Evolutionary conservation across 495 filamentous ascomycete species (phyloP).

Genomic region (Zalerion maritima): DNA sequence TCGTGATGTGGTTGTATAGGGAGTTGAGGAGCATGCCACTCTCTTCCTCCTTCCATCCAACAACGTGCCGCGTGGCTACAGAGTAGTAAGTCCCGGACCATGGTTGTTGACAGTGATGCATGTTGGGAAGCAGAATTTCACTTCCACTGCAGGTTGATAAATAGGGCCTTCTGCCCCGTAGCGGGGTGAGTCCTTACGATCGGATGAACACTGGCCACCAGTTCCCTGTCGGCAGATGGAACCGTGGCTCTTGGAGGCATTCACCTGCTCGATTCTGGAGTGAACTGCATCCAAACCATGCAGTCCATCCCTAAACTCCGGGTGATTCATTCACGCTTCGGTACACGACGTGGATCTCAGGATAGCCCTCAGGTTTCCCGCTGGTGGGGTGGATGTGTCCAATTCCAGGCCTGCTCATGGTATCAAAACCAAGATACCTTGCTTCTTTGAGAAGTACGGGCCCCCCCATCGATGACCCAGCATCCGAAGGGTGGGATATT

Average conservation of each 20-base stretch:
- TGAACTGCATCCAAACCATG: slow-evolving; percentile 68
- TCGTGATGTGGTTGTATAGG: slow-evolving; percentile 72
- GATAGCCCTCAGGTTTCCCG: slow-evolving; percentile 53
- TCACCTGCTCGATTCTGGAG: slow-evolving; percentile 58
- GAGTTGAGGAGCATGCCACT: slow-evolving; percentile 72
- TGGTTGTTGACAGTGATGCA: slow-evolving; percentile 6
- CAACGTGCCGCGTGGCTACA: slow-evolving; percentile 53
- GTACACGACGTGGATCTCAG: slow-evolving; percentile 69
- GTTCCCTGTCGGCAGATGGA: slow-evolving; percentile 56
- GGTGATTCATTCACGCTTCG: slow-evolving; percentile 52
- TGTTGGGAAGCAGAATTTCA: slow-evolving; percentile 2
- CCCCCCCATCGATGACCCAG: too few relatives aligned
- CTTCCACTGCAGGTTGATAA: slow-evolving; percentile 77
- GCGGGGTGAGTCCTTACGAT: slow-evolving; percentile 66
- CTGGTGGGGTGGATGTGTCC: slow-evolving; percentile 77
- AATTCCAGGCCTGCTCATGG: too few relatives aligned
- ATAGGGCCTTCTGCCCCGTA: slow-evolving; percentile 77
- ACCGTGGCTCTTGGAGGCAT: slow-evolving; percentile 36
- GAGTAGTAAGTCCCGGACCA: not conserved
- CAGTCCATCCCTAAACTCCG: slow-evolving; percentile 52
- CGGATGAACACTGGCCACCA: slow-evolving; percentile 56
- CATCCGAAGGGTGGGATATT: too few relatives aligned
- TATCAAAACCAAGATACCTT: slow-evolving; percentile 1
- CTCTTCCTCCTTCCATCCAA: slow-evolving; percentile 65
- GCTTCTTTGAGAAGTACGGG: too few relatives aligned